These are phyloP conservation scores for Lodderomyces beijingensis DNA, from an alignment of 1,139 yeast species.

Conservation along the genomic window DNA sequence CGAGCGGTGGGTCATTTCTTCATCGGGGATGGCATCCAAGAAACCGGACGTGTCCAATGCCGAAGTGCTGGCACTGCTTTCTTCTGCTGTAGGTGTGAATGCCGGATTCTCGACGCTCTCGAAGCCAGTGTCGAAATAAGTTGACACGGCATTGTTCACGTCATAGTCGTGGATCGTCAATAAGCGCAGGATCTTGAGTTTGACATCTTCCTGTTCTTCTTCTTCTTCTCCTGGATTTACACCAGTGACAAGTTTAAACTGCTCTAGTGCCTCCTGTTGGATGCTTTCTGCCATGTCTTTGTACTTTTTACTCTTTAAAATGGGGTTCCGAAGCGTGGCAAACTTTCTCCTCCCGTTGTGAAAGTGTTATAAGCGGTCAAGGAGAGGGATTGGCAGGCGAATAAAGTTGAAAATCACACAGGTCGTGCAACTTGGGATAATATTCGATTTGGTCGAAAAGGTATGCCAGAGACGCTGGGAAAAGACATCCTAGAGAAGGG, in stretches of 20 bases:
- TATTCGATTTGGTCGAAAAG: too few relatives aligned
- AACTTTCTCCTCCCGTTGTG: too few relatives aligned
- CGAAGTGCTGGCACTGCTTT: slow-evolving; percentile 6
- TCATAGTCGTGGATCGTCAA: slow-evolving; percentile 43
- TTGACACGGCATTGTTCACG: slow-evolving; percentile 46
- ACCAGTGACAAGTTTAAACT: slow-evolving; percentile 42
- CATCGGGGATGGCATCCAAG: slow-evolving; percentile 3
- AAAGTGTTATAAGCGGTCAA: too few relatives aligned
- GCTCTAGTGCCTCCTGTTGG: slow-evolving; percentile 18
- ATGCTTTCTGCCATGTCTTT: neutral
- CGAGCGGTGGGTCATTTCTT: slow-evolving; percentile 9
- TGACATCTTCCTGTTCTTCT: slow-evolving; percentile 17
- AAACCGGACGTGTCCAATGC: slow-evolving; percentile 11
- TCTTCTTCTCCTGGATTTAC: too few relatives aligned
- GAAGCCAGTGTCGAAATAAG: slow-evolving; percentile 50
- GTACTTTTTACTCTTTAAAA: too few relatives aligned
- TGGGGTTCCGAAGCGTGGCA: too few relatives aligned
- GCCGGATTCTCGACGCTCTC: slow-evolving; percentile 17
- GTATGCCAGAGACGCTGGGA: too few relatives aligned
- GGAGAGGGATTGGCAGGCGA: too few relatives aligned
- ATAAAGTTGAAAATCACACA: too few relatives aligned
- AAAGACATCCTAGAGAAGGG: too few relatives aligned
- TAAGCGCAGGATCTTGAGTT: slow-evolving; percentile 31
- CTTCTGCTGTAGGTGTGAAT: slow-evolving; percentile 2
- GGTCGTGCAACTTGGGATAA: too few relatives aligned